Conservation (phyloP, 78 protist species). For the Cavenderia fasciculata region DNA sequence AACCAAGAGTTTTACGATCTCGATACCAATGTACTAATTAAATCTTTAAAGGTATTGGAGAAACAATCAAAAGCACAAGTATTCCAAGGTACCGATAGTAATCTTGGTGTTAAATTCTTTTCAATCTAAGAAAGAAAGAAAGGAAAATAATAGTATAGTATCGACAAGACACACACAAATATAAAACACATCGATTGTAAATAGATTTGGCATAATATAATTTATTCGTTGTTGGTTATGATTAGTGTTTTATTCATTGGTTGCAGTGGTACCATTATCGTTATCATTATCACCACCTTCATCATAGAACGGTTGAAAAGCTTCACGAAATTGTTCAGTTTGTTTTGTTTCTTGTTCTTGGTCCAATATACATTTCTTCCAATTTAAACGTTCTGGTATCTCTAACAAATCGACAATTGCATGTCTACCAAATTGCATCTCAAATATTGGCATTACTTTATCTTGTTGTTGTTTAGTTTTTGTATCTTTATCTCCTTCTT, state of each 20-base stretch:
- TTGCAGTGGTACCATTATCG: too few species aligned
- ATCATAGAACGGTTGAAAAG: slow-evolving; percentile 50
- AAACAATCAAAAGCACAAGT: slow-evolving; percentile 74
- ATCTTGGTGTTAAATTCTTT: slow-evolving; percentile 84
- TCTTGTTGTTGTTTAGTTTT: background rate
- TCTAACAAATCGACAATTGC: slow-evolving; percentile 10
- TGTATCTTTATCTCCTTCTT: background rate
- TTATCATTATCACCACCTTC: background rate
- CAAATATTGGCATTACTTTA: slow-evolving; percentile 1
- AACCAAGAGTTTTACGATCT: slow-evolving; percentile 73
- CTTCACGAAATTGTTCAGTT: background rate
- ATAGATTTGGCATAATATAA: too few species aligned
- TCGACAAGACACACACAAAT: too few species aligned
- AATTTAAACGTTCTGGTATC: slow-evolving; percentile 44
- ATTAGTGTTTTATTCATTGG: too few species aligned
- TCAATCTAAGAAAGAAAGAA: slow-evolving; percentile 44
- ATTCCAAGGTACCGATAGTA: slow-evolving; percentile 49
- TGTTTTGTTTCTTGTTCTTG: slow-evolving; percentile 18
- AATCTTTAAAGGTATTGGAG: slow-evolving; percentile 67
- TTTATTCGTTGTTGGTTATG: too few species aligned
- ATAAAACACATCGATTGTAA: too few species aligned
- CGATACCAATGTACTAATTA: slow-evolving; percentile 56
- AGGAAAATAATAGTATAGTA: too few species aligned
- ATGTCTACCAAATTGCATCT: slow-evolving; percentile 57
- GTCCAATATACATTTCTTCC: slow-evolving; percentile 48